phyloP scores from a whole-genome alignment of 495 filamentous ascomycete genomes.

The Durotheca rogersii region DNA sequence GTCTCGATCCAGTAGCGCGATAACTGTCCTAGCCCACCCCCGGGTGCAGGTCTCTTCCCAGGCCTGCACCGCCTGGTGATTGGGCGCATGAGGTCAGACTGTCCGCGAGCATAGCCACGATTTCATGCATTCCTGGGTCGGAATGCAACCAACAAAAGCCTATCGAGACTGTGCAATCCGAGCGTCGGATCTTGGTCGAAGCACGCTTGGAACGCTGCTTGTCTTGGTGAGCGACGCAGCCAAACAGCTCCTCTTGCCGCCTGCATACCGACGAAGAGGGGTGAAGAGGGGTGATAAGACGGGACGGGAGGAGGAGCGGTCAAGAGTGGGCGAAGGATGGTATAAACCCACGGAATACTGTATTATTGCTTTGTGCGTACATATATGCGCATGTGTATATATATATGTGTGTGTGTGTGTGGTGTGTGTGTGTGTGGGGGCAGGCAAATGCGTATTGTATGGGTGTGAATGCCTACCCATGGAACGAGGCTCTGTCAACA shows the following conservation, averaged over 20 bases:
- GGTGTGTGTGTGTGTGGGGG: neutral
- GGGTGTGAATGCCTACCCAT: conserved; percentile 5
- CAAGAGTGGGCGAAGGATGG: conserved; percentile 11
- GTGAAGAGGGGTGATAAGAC: too few relatives aligned
- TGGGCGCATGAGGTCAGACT: conserved; percentile 28
- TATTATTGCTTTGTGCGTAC: too few relatives aligned
- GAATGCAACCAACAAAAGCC: conserved; percentile 17
- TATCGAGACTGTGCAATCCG: conserved; percentile 17
- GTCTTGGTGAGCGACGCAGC: conserved; percentile 9
- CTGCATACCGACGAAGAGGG: conserved; percentile 22
- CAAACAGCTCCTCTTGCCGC: conserved; percentile 20
- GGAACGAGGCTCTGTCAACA: conserved; percentile 21
- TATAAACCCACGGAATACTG: too few relatives aligned
- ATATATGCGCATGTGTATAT: too few relatives aligned
- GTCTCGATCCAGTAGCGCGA: conserved; percentile 12
- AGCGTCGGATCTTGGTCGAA: conserved; percentile 31
- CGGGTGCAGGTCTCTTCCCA: conserved; percentile 6
- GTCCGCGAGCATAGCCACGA: conserved; percentile 33
- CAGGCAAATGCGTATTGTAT: neutral
- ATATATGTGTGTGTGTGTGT: neutral
- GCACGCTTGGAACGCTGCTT: conserved; percentile 13
- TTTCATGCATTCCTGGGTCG: conserved; percentile 26
- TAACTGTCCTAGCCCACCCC: neutral
- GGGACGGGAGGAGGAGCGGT: conserved; percentile 21
- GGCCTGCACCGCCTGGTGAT: conserved; percentile 14